These are phyloP conservation scores for Ophiostoma perfectum DNA, from an alignment of 2,329 filamentous ascomycete species.

Conservation along the genomic window DNA sequence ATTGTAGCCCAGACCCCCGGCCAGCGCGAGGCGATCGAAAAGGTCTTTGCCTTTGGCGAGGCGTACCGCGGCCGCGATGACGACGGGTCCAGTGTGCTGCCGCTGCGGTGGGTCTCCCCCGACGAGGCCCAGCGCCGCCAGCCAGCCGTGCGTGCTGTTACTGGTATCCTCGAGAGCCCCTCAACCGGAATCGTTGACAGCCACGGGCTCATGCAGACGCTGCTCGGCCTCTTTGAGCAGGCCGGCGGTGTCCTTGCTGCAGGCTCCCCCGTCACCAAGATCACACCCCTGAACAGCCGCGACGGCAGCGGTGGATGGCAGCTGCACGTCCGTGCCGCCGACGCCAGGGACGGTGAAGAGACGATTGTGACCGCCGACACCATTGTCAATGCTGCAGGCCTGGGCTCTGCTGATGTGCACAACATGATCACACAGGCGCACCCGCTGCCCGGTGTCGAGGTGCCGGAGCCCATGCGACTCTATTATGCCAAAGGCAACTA, in stretches of 20 bases:
- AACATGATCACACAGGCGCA: constrained; percentile 69
- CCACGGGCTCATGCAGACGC: constrained; percentile 74
- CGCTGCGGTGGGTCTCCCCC: constrained; percentile 62
- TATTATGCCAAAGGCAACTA: constrained; percentile 95
- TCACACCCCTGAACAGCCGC: constrained; percentile 44
- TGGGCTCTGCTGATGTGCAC: constrained; percentile 67
- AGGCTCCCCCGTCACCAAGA: constrained; percentile 56
- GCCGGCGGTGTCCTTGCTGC: constrained; percentile 69
- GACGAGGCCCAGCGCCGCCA: constrained; percentile 61
- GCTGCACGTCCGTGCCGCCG: constrained; percentile 44
- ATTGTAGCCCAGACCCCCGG: constrained; percentile 76
- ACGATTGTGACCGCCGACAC: constrained; percentile 65
- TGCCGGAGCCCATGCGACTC: constrained; percentile 42
- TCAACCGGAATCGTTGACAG: constrained; percentile 88
- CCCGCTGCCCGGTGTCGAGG: constrained; percentile 29
- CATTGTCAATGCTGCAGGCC: constrained; percentile 79
- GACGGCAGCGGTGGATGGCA: constrained; percentile 61
- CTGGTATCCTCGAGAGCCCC: constrained; percentile 74
- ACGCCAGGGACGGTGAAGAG: constrained; percentile 7
- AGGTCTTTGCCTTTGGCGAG: constrained; percentile 44
- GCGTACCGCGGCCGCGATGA: constrained; percentile 30
- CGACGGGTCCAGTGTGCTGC: constrained; percentile 39
- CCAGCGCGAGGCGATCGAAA: constrained; percentile 60
- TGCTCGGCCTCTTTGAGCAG: constrained; percentile 73
- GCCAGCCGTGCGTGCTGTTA: constrained; percentile 66